Evolutionary conservation across 1,284 basidiomycete species (phyloP), one percentile per base, ranked within the genome.

Genomic region (Microbotryomycetes sp.): DNA sequence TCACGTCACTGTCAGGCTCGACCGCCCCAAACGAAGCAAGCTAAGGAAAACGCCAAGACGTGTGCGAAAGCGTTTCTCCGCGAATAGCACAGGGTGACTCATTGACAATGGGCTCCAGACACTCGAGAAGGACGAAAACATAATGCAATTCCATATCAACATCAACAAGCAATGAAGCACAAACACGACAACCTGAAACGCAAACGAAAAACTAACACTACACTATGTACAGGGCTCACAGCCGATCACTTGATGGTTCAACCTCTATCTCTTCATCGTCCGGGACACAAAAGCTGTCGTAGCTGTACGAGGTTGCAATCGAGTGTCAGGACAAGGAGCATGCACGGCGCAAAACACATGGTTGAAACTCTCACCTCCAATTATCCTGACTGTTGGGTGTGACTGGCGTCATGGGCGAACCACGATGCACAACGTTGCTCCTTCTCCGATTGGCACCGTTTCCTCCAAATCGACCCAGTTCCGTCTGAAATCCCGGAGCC

Each of bases 401-500:
- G 31, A 26, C 28, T 7, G 56, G 58, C 19, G 36, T 56, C 5
- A n/a, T 26, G 31, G 45, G 30, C 23, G 53, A 9, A 47, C 36
- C 36, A 12, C 36, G 36, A 42, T 42, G 12, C 12, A 42, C 36
- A 12, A 19, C 12, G 12, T 12, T 28, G 26, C 30, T 23, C 28
- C 22, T 26, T 28, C 59, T 45, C 52, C 26, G 30, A 32, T 45
- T 9, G 36, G 46, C 48, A 48, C 52, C 29, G 32, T 56, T 52
- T 12, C 51, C 32, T 32, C 48, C 56, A 25, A 14, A 51, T n/a
- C 14, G 12, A 23, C 25, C 29, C 23, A 48, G 46, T 30, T 50
- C 36, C 2, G 36, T 22, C 19, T 45, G 45, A 14, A 54, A 63
- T 75, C 1, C 70, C 29, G 72, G 70, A 2, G 70, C 69, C 56